Conservation (phyloP, 2,329 filamentous ascomycete genomes). For the Cladophialophora chaetospira region DNA sequence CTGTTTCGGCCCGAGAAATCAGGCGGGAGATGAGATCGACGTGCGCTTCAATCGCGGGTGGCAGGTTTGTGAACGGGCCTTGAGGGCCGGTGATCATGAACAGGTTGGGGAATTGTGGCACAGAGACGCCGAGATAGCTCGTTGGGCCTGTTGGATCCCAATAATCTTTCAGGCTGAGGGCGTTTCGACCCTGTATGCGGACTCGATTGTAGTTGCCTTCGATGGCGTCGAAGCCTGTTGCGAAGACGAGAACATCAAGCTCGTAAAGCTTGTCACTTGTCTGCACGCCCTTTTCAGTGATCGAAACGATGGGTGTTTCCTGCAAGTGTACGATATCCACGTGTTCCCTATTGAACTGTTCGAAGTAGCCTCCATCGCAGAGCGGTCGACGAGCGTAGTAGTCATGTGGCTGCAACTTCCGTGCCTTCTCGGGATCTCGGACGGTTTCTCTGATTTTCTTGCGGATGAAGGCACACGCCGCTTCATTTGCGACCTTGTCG, state of each 20-base stretch:
- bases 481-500: slow-evolving; percentile 51
- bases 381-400: slow-evolving; percentile 27
- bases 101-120: slow-evolving; percentile 51
- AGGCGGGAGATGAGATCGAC: slow-evolving; percentile 50
- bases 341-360: slow-evolving; percentile 50
- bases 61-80: slow-evolving; percentile 59
- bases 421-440: slow-evolving; percentile 48
- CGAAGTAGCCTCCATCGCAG: slow-evolving; percentile 40
- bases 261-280: slow-evolving; percentile 41
- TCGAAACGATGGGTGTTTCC: slow-evolving; percentile 44
- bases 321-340: slow-evolving; percentile 52
- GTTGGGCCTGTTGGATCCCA: slow-evolving; percentile 36
- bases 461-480: slow-evolving; percentile 58
- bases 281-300: slow-evolving; percentile 45
- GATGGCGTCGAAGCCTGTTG: slow-evolving; percentile 37
- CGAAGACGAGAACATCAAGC: slow-evolving; percentile 45
- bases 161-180: slow-evolving; percentile 36
- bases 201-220: slow-evolving; percentile 40
- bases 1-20: slow-evolving; percentile 51
- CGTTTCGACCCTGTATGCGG: slow-evolving; percentile 36
- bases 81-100: slow-evolving; percentile 59
- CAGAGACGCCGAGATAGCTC: slow-evolving; percentile 46
- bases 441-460: slow-evolving; percentile 56
- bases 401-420: slow-evolving; percentile 22
- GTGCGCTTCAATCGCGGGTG: slow-evolving; percentile 57